These are phyloP conservation scores for Massarina eburnea DNA, from an alignment of 2,329 filamentous ascomycete genomes.

Conservation along the genomic window DNA sequence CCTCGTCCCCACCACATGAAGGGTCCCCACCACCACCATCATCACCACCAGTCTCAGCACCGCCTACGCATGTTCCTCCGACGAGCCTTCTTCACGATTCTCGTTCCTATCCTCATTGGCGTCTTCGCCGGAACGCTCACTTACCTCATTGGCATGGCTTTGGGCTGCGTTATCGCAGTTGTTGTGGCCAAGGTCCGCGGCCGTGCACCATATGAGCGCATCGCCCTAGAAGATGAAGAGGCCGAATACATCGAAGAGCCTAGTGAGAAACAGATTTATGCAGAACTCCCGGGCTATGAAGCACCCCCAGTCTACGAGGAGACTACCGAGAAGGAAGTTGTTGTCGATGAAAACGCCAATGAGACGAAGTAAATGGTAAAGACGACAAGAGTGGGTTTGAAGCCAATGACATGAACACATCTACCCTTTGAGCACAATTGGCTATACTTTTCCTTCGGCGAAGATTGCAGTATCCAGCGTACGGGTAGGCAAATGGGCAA, in stretches of 20 bases:
- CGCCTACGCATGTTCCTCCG: slow-evolving; percentile 37
- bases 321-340: slow-evolving; percentile 34
- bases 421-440: not conserved
- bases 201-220: slow-evolving; percentile 35
- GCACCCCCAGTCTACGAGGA: slow-evolving; percentile 44
- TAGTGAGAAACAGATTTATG: slow-evolving; percentile 37
- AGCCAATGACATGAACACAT: not conserved
- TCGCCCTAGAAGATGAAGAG: slow-evolving; percentile 34
- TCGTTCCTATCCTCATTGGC: slow-evolving; percentile 69
- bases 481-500: not conserved
- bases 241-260: slow-evolving; percentile 9
- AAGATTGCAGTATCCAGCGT: not conserved
- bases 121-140: slow-evolving; percentile 68
- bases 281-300: slow-evolving; percentile 40
- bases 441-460: not conserved
- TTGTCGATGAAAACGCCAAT: slow-evolving; percentile 17
- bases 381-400: not conserved
- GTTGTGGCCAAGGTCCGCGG: slow-evolving; percentile 60
- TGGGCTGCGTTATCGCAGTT: slow-evolving; percentile 64
- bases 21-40: slow-evolving; percentile 13
- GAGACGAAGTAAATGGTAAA: not conserved
- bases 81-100: slow-evolving; percentile 62
- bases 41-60: slow-evolving; percentile 24
- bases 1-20: slow-evolving; percentile 16
- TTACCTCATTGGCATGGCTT: slow-evolving; percentile 67